Base-by-base conservation (phyloP, 2,329 filamentous ascomycete genomes). In the Clonostachys solani region DNA sequence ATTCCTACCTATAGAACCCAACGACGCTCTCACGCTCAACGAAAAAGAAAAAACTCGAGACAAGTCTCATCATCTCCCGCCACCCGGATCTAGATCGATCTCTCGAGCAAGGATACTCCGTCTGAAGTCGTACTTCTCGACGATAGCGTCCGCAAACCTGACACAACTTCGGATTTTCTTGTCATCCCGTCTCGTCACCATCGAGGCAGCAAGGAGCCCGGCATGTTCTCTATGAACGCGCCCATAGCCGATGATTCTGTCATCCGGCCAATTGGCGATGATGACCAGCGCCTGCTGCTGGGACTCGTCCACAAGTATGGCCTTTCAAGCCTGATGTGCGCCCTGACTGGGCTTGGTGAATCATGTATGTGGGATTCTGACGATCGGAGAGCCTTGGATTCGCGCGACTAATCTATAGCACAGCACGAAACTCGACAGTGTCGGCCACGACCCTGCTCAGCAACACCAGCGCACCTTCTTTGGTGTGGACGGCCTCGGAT, bases 401-500 rank as follows among this genome's bases (percentile, higher is more conserved):
- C 9, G 23, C 23, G 8, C 23, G 23, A 16, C 33, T 17, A 36
- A 37, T 33, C 38, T n/a, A 18, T 19, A n/a, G 5, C 13, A 34
- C 47, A 70, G 68, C 67, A 8, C 67, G 66, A 38, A 60, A 64
- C 44, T 72, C 69, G 5, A 65, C 63, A 12, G 58, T 69, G 18
- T 71, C 67, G n/a, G 62, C 42, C 23, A 64, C 59, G 17, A 71
- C 68, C 12, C 55, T 71, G 17, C 60, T 69, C 49, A 72, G 68
- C 58, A 67, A 61, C 50, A 58, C 63, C 17, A 69, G 64, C 52
- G 67, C 64, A 7, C 67, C 69, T 6, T 71, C 69, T 7, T 55
- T 71, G 45, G 64, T 63, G 16, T 72, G 67, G 66, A 69, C 66
- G 47, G 65, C 60, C 45, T 71, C 68, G 8, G 66, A 71, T 45